Evolutionary conservation across 2,329 filamentous ascomycete genomes (phyloP), one percentile per base, ranked within the genome.

Genomic region (Zarea fungicola): DNA sequence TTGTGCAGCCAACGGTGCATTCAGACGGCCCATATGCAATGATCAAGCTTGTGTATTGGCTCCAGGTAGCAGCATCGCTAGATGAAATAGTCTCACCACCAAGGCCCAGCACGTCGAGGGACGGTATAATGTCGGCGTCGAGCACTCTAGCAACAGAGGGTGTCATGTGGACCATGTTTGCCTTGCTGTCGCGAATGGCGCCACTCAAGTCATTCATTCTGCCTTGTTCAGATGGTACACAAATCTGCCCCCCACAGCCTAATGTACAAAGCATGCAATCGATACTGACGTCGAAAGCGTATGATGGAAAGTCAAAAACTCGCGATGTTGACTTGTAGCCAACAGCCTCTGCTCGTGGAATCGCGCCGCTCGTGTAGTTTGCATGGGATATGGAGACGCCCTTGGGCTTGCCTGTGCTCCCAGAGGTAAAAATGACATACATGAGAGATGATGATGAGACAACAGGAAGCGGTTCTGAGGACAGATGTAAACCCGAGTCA

Each of bases 391-490:
- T 66, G 39, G 83, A 69, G 4, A 83, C 80, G 19, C 81, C 81
- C 65, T 84, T 84, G 2, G 81, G 81, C 51, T 74, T 75, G 6
- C 81, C 81, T 0, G 81, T 84, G 51, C 78, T 84, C 13, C 81
- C 81, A 1, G 80, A 84, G 10, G 81, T 84, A 59, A 83, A 84
- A 58, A 84, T 81, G 56, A 83, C 77, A 52, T 76, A 77, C 28
- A 75, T 67, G 8, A 72, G 67, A 1, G 66, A 62, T 5, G 61
- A 60, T 3, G 71, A 55, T 3, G 81, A 62, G n/a, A 76, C 69
- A 0, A 50, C 42, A 0, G 69, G 68, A 1, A 71, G 57, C 9
- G 42, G 29, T 43, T 54, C 29, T 39, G 55, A 4, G 53, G 50
- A 7, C 52, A 51, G 25, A 50, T 52, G 14, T 47, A 51, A 13